phyloP scores from a whole-genome alignment of 2,329 filamentous ascomycete genomes.

The Fusarium sp. region DNA sequence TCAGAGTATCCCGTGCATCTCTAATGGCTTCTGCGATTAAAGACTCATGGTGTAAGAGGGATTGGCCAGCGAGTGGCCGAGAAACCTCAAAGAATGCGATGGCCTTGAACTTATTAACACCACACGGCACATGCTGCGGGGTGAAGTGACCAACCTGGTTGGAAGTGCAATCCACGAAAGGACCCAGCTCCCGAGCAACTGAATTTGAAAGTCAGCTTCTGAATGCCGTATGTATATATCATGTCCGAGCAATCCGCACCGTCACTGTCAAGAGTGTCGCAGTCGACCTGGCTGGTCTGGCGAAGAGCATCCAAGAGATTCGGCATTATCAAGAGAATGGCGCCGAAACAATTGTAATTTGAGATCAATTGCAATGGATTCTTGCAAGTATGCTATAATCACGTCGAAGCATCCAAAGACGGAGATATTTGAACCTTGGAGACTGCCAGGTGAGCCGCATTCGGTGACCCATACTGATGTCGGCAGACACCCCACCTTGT shows the following conservation, averaged over 20 bases:
- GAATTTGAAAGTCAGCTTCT: conserved; percentile 15
- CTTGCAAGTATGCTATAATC: not conserved
- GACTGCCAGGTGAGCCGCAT: not conserved
- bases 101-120: conserved; percentile 36
- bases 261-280: conserved; percentile 50
- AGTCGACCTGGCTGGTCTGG: conserved; percentile 45
- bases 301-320: conserved; percentile 44
- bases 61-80: conserved; percentile 25
- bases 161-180: conserved; percentile 51
- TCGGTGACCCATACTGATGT: conserved; percentile 1
- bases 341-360: no score
- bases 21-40: conserved; percentile 43
- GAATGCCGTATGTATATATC: not conserved
- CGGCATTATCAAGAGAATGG: conserved; percentile 30
- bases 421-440: conserved; percentile 4
- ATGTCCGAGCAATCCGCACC: conserved; percentile 31
- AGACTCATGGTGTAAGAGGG: conserved; percentile 41
- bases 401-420: not conserved
- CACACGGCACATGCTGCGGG: not conserved
- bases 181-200: conserved; percentile 47
- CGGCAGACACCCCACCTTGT: conserved; percentile 13
- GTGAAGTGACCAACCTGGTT: conserved; percentile 42
- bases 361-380: not conserved
- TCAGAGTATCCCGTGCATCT: conserved; percentile 34
- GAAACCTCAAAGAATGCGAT: conserved; percentile 49